Base-by-base conservation (phyloP, 768 basidiomycete species). In the Holtermanniella nyarrowii region DNA sequence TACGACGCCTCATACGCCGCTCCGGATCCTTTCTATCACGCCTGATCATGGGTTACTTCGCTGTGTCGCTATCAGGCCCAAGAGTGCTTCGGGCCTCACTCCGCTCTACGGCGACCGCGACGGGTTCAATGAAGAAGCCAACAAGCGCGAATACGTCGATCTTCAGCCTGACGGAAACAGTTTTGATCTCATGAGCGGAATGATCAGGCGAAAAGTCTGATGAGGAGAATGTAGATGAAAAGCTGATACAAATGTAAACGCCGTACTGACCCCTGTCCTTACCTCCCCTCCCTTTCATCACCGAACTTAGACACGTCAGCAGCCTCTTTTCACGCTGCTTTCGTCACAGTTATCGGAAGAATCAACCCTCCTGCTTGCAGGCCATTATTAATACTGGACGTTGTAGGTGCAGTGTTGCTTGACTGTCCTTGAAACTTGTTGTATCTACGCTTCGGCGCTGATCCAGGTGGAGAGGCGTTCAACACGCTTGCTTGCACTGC, bases 131-230 rank as follows among this genome's bases (percentile, higher is more conserved):
- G 58, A 54, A 4, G 62, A 67, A 61, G 42, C 59, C 25, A 52
- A 31, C 46, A 73, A 50, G 51, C 69, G 54, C 23, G 76, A 74
- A 22, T 91, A 79, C 65, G 83, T 96, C 48, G 90, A 99, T 71
- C 72, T 99, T 18, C 95, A 95, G 68, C 95, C 95, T 1, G 90
- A 96, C 63, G 88, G 90, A 46, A 99, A 99, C 68, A 88, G 88
- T 62, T 97, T 97, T 59, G 93, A 97, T 71, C 76, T 96, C 58
- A 85, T 95, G 85, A 78, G 82, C 27, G 88, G 88, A 26, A 68
- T 93, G 69, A 91, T 93, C 59, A 84, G 74, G 65, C 62, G 74
- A 24, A 80, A 79, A 61, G 52, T 51, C 26, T 71, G 49, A 53
- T 31, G 57, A 43, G 23, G 63, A n/a, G n/a, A n/a, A n/a, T n/a